These are phyloP conservation scores for Xylariaceae sp. DNA, from an alignment of 2,329 filamentous ascomycete genomes.

Conservation along the genomic window DNA sequence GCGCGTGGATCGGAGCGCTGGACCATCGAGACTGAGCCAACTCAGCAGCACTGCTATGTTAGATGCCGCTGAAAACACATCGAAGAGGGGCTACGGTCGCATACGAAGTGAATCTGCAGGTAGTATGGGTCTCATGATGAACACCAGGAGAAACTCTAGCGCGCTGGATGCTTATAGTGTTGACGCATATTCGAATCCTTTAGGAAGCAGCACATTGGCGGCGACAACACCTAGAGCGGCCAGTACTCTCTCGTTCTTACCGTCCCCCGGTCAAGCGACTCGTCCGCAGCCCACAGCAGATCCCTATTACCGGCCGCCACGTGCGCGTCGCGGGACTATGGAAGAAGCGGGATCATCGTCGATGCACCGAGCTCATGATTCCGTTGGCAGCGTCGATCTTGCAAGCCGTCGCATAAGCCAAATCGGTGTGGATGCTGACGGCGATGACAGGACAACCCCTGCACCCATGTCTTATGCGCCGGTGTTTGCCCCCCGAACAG, in stretches of 20 bases:
- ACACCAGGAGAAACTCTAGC: slow-evolving; percentile 47
- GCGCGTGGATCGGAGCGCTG: slow-evolving; percentile 58
- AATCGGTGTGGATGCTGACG: slow-evolving; percentile 33
- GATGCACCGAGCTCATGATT: slow-evolving; percentile 33
- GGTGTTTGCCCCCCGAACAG: slow-evolving; percentile 56
- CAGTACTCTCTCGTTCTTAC: slow-evolving; percentile 66
- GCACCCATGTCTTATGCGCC: slow-evolving; percentile 37
- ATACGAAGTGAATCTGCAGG: slow-evolving; percentile 57
- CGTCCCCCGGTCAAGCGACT: slow-evolving; percentile 48
- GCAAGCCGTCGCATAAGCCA: slow-evolving; percentile 38
- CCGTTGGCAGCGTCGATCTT: slow-evolving; percentile 37
- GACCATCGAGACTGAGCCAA: slow-evolving; percentile 70
- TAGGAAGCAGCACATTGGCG: slow-evolving; percentile 58
- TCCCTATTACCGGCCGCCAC: slow-evolving; percentile 83
- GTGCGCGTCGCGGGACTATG: slow-evolving; percentile 62
- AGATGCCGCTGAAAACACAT: slow-evolving; percentile 55
- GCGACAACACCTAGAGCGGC: slow-evolving; percentile 69
- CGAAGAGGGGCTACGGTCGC: slow-evolving; percentile 57
- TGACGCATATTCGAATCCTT: slow-evolving; percentile 43
- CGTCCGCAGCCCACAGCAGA: slow-evolving; percentile 52
- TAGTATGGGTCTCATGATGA: slow-evolving; percentile 49
- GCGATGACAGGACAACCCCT: slow-evolving; percentile 42
- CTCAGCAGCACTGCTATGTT: slow-evolving; percentile 80
- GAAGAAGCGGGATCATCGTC: slow-evolving; percentile 38
- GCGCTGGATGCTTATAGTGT: slow-evolving; percentile 47